Evolutionary conservation across 768 basidiomycete species (phyloP).

Genomic region (Crucibulum laeve): DNA sequence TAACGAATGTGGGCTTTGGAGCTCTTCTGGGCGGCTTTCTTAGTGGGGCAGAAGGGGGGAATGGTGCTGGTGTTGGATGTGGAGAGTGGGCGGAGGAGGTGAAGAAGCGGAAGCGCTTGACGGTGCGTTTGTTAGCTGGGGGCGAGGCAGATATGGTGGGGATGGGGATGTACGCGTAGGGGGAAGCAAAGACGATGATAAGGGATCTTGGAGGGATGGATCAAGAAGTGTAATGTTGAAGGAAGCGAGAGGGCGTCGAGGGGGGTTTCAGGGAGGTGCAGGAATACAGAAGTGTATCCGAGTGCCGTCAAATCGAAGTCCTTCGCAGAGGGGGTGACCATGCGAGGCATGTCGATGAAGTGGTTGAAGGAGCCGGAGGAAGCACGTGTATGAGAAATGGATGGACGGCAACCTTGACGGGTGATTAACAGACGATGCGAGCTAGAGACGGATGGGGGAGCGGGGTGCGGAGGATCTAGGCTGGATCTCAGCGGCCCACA

Average conservation of each 20-base stretch:
- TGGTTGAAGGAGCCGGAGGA: constrained; percentile 47
- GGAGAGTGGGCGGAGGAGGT: constrained; percentile 38
- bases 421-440: constrained; percentile 17
- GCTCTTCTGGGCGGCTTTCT: background rate
- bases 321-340: constrained; percentile 38
- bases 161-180: constrained; percentile 13
- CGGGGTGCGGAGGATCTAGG: constrained; percentile 60
- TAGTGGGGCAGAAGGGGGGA: constrained; percentile 13
- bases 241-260: constrained; percentile 32
- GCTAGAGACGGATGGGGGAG: constrained; percentile 25
- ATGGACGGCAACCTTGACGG: constrained; percentile 19
- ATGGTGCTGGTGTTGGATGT: constrained; percentile 21
- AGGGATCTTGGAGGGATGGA: constrained; percentile 16
- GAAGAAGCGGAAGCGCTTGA: constrained; percentile 49
- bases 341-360: constrained; percentile 28
- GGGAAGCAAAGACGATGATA: constrained; percentile 15
- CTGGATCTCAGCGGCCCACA: constrained; percentile 65
- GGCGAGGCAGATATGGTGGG: constrained; percentile 14
- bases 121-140: constrained; percentile 13
- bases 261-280: constrained; percentile 54
- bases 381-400: constrained; percentile 34
- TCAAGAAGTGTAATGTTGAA: too few relatives aligned
- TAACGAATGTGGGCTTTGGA: constrained; percentile 30
- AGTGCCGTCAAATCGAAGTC: constrained; percentile 56
- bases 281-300: constrained; percentile 65